A percentile compares a stretch with the other conserved stretches of the same genome.
These are phyloP conservation scores for Microdochium bolleyi DNA, from an alignment of 2,329 filamentous ascomycete species.

Conservation along the genomic window DNA sequence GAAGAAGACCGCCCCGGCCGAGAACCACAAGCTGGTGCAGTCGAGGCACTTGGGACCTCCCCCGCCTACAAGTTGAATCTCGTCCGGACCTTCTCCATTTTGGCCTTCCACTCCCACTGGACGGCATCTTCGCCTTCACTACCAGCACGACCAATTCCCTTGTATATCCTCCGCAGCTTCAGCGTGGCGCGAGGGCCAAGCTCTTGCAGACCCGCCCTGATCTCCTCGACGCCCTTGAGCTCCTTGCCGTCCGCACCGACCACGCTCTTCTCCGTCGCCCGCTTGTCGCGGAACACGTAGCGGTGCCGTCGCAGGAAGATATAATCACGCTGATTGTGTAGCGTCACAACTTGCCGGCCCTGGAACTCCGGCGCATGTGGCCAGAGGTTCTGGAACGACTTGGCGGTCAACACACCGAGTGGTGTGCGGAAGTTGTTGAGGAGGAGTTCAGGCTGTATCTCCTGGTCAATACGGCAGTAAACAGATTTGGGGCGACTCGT, in stretches of 20 bases:
- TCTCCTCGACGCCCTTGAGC: constrained; percentile 75
- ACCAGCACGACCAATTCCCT: constrained; percentile 66
- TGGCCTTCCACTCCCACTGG: constrained; percentile 95
- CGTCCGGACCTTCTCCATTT: constrained; percentile 90
- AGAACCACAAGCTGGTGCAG: too few relatives aligned
- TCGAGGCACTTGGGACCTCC: too few relatives aligned
- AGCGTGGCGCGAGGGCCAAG: constrained; percentile 70
- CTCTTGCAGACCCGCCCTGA: constrained; percentile 84
- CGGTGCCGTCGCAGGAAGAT: constrained; percentile 88
- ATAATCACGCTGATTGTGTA: constrained; percentile 94
- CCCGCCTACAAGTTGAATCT: constrained; percentile 74
- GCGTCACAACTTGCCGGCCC: constrained; percentile 73
- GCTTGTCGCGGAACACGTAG: constrained; percentile 88
- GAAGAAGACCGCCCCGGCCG: too few relatives aligned
- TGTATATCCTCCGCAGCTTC: constrained; percentile 85
- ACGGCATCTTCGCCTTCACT: constrained; percentile 65
- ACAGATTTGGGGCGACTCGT: neutral
- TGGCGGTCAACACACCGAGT: constrained; percentile 78
- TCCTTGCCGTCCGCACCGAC: constrained; percentile 74
- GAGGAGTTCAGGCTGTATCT: constrained; percentile 61
- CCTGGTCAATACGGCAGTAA: neutral
- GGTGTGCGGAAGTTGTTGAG: constrained; percentile 95
- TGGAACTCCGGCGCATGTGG: constrained; percentile 76
- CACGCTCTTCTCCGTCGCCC: constrained; percentile 78
- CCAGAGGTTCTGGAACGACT: constrained; percentile 73